These are phyloP conservation scores for Trichosporon sp. DNA, from an alignment of 1,284 basidiomycete genomes.

Conservation along the genomic window DNA sequence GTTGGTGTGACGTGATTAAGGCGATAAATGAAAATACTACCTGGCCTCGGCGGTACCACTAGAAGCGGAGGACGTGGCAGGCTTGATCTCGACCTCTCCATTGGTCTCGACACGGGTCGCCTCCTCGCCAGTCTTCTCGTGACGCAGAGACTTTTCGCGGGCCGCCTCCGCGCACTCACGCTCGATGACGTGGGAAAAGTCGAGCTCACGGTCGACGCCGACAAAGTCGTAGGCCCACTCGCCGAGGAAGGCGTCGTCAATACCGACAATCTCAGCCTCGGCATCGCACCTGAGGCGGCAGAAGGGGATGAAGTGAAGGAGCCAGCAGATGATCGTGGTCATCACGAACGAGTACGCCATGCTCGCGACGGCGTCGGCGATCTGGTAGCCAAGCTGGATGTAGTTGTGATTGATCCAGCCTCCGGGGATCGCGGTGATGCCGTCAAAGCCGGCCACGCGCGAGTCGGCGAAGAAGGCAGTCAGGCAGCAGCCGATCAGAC, in stretches of 20 bases:
- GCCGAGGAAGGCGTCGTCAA: slow-evolving; percentile 92
- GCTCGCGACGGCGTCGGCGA: slow-evolving; percentile 61
- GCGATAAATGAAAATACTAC: not conserved
- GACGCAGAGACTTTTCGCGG: slow-evolving; percentile 6
- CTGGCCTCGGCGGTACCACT: slow-evolving; percentile 10
- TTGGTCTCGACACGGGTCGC: not conserved
- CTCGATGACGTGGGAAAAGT: slow-evolving; percentile 30
- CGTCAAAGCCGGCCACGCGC: slow-evolving; percentile 82
- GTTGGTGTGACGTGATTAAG: not conserved
- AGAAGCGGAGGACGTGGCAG: not conserved
- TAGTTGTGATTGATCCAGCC: slow-evolving; percentile 83
- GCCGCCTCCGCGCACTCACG: not conserved
- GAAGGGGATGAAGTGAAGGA: slow-evolving; percentile 89
- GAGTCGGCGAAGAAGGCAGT: slow-evolving; percentile 87
- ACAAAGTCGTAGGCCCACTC: slow-evolving; percentile 89
- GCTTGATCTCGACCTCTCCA: slow-evolving; percentile 8
- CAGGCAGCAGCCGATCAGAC: slow-evolving; percentile 68
- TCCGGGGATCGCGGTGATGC: slow-evolving; percentile 69
- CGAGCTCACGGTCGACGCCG: slow-evolving; percentile 65
- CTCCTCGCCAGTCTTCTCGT: slow-evolving; percentile 12
- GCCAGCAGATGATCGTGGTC: slow-evolving; percentile 84
- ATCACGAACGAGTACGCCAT: slow-evolving; percentile 77
- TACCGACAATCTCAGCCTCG: slow-evolving; percentile 85
- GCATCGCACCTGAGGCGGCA: slow-evolving; percentile 76
- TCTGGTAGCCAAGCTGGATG: slow-evolving; percentile 80